phyloP scores from a whole-genome alignment of 2,329 filamentous ascomycete genomes.

The Alternaria solani region DNA sequence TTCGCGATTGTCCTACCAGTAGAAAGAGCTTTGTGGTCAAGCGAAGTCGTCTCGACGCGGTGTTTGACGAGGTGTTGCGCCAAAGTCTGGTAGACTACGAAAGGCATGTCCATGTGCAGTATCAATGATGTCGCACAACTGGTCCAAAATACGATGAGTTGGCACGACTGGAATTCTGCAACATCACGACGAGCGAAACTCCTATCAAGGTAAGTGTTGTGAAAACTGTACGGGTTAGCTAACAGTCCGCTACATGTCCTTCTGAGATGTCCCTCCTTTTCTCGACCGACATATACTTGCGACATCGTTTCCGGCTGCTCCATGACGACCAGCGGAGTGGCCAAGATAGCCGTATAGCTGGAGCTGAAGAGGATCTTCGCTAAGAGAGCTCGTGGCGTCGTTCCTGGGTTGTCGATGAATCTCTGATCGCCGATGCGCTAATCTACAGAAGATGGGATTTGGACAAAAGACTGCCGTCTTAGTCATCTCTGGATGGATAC shows the following conservation, averaged over 20 bases:
- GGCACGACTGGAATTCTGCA: not conserved
- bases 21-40: not conserved
- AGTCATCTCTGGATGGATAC: slow-evolving; percentile 23
- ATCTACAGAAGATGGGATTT: slow-evolving; percentile 8
- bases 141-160: not conserved
- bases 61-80: not conserved
- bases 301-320: no score
- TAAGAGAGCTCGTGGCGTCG: no score
- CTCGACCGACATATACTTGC: no score
- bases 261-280: no score
- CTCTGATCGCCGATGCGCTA: no score
- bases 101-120: not conserved
- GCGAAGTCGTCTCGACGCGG: not conserved
- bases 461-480: slow-evolving; percentile 21
- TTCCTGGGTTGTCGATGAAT: no score
- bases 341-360: no score
- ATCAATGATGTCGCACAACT: not conserved
- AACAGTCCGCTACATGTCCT: no score
- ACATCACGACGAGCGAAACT: not conserved
- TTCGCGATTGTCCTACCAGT: not conserved
- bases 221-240: no score
- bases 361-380: no score
- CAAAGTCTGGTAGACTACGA: not conserved
- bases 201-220: no score
- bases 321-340: no score